These are phyloP conservation scores for Colletotrichum truncatum DNA, from an alignment of 2,329 filamentous ascomycete genomes.

Conservation along the genomic window DNA sequence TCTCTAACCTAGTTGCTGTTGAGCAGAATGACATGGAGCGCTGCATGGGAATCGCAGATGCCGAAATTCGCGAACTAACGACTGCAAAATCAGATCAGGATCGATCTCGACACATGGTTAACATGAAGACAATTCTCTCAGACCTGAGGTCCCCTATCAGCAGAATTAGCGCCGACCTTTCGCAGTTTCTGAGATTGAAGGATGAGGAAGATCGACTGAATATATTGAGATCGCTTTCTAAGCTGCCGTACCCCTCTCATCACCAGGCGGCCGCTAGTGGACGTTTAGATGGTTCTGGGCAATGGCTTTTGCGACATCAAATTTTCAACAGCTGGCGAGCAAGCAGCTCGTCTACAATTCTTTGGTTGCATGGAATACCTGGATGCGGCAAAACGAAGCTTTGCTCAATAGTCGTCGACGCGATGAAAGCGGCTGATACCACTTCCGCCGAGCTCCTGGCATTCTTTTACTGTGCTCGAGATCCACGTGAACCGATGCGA, in stretches of 20 bases:
- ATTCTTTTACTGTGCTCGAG: background rate
- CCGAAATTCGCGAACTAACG: too few relatives aligned
- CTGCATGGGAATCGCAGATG: too few relatives aligned
- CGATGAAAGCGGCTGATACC: too few relatives aligned
- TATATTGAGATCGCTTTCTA: background rate
- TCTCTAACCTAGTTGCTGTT: too few relatives aligned
- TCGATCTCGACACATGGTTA: too few relatives aligned
- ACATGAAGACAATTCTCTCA: too few relatives aligned
- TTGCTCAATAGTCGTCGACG: background rate
- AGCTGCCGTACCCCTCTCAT: background rate
- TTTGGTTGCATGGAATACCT: background rate
- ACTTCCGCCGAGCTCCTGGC: background rate
- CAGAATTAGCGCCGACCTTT: too few relatives aligned
- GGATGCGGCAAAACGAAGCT: background rate
- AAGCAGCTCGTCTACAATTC: background rate
- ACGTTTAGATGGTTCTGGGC: background rate
- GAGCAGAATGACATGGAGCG: too few relatives aligned
- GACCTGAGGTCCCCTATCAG: too few relatives aligned
- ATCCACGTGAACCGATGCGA: background rate
- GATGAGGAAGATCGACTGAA: background rate
- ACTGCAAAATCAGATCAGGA: too few relatives aligned
- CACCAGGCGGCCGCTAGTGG: background rate
- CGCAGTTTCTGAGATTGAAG: background rate
- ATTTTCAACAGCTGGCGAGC: background rate
- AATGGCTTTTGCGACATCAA: background rate